Evolutionary conservation across 164 flowering plant genomes (phyloP), one percentile per base, ranked within the genome.

Genomic region (Vitis labrusca): DNA sequence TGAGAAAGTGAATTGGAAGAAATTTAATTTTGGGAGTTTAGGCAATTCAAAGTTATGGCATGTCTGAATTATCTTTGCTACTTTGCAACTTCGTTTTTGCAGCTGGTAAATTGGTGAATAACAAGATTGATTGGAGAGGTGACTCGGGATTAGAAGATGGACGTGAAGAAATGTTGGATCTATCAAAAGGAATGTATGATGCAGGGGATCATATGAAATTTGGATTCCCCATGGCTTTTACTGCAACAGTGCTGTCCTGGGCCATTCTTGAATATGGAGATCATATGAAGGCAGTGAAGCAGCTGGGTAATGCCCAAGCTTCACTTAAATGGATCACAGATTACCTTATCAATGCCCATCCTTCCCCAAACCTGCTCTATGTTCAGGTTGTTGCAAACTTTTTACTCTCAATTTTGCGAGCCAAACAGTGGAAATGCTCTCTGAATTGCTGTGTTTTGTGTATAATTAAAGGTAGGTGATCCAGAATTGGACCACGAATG

Each of bases 221-320:
- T 67, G 83, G 82, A 3, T 81, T 84, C 51, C 87, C 87, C 10
- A 75, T 84, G 83, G 86, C 87, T 8, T 84, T 84, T 65, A 77
- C 87, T 11, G 83, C 83, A 11, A 84, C 87, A 7, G 30, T 84
- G 59, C 66, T 84, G 69, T 78, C 87, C 2, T 84, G 87, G 87
- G 69, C 78, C 2, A 80, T 82, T 58, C 74, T 82, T 37, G 87
- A 84, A 64, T 82, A 78, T 58, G 81, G 81, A 7, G 76, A 78
- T 27, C 77, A 74, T 3, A 80, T 84, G 83, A 55, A 70, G 8
- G 59, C 66, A 19, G 73, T 51, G 44, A 70, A 73, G 56, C 79
- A 84, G 63, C 71, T 80, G 49, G 68, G 59, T 8, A 29, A 70
- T 23, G 81, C 82, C 1, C 65, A 55, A 55, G 85, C 68, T 50